Evolutionary conservation across 768 basidiomycete species (phyloP), one percentile per base, ranked within the genome.

Genomic region (Albatrellus ellisii): DNA sequence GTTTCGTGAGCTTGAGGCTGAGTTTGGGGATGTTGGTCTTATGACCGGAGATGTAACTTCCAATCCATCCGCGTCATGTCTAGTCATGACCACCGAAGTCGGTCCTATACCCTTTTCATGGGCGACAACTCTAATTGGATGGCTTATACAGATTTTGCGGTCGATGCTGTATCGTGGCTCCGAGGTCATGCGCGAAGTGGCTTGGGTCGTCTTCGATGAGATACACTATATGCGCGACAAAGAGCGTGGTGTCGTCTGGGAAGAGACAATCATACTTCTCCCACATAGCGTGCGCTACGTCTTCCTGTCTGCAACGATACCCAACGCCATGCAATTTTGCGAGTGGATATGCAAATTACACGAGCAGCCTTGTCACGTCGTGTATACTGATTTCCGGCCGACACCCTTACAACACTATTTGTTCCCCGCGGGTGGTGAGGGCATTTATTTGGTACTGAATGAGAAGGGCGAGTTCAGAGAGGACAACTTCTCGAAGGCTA

Each of bases 41-140:
- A 98, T 99, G 94, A 99, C 95, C 2, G 92, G 95, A 56, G 95
- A 99, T 65, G 92, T 98, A 9, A 99, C 95, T 0, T 97, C 98
- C 57, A 97, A 98, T 58, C 94, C 95, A 2, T 81, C 84, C 2
- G 94, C 95, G 10, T 88, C 88, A 24, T 98, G 95, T 64, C 64
- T 99, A 41, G 95, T 99, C 39, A 99, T 99, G 95, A 99, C 94
- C 1, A 99, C 95, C 3, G 95, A 99, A 65, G 92, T 91, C 48
- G 71, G 56, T 10, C 29, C 15, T 15, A 20, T 26, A 21, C 22
- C 14, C 35, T 32, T 45, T 12, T 36, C 21, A 36, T 3, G 12
- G 28, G 22, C 29, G 17, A 22, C 7, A 4, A 8, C 34, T n/a
- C n/a, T n/a, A 6, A 26, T 21, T 24, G 15, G 12, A 21, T 33